phyloP scores from a whole-genome alignment of 2,329 filamentous ascomycete genomes.

The Aureobasidium sp. region DNA sequence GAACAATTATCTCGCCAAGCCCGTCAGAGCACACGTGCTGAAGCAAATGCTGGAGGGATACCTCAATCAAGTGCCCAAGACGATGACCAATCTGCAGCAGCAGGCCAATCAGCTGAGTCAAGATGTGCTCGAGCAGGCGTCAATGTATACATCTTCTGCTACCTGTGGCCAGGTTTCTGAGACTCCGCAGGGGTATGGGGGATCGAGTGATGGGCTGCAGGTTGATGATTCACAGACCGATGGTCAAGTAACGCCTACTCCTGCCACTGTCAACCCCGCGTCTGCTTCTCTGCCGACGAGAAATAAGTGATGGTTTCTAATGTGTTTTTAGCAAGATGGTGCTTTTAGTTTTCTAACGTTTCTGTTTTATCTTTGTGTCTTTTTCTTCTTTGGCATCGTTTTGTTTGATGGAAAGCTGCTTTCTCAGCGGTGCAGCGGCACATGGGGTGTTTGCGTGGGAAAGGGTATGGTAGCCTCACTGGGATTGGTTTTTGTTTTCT shows the following conservation, averaged over 20 bases:
- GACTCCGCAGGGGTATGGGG: neutral
- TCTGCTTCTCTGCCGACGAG: neutral
- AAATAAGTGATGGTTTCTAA: neutral
- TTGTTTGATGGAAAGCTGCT: neutral
- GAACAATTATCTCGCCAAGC: conserved; percentile 96
- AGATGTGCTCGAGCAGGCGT: conserved; percentile 22
- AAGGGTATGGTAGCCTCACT: neutral
- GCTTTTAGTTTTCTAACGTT: too few relatives aligned
- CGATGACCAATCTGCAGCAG: conserved; percentile 39
- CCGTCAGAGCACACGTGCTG: conserved; percentile 80
- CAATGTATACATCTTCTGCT: neutral
- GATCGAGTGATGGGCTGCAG: neutral
- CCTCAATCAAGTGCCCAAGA: conserved; percentile 43
- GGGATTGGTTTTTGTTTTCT: neutral
- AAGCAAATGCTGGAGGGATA: conserved; percentile 74
- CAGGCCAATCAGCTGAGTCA: conserved; percentile 41
- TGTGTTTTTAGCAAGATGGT: too few relatives aligned
- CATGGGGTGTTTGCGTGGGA: neutral
- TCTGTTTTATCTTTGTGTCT: neutral
- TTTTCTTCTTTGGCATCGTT: neutral
- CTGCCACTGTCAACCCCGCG: neutral
- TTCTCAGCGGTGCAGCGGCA: neutral
- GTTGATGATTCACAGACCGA: neutral
- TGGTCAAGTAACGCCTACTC: neutral
- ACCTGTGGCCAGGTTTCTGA: neutral